Evolutionary conservation across 1,284 basidiomycete species (phyloP).

Genomic region (Melampsora medusae): DNA sequence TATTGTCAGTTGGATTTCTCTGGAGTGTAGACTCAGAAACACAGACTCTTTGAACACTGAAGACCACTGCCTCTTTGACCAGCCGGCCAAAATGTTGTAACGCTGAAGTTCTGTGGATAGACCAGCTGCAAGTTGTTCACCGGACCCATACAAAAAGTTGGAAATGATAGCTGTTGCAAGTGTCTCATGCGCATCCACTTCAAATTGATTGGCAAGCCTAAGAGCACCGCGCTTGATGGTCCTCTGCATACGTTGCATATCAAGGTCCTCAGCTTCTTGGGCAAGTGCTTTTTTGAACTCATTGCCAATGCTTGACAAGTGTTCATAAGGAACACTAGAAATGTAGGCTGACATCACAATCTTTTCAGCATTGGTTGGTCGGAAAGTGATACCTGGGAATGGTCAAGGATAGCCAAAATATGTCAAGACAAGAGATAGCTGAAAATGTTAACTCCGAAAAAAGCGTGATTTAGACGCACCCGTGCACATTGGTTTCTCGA

Average conservation of each 20-base stretch:
- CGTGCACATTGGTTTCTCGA: slow-evolving; percentile 77
- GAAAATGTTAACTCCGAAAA: slow-evolving; percentile 7
- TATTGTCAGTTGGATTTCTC: not conserved
- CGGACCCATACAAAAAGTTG: slow-evolving; percentile 52
- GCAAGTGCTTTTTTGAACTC: slow-evolving; percentile 70
- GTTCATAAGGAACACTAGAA: slow-evolving; percentile 77
- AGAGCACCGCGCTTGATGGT: slow-evolving; percentile 66
- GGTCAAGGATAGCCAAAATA: slow-evolving; percentile 39
- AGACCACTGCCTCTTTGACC: slow-evolving; percentile 76
- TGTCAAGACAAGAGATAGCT: too few species aligned
- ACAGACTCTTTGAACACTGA: slow-evolving; percentile 72
- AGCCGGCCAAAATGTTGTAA: slow-evolving; percentile 57
- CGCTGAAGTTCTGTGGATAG: slow-evolving; percentile 50
- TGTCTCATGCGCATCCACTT: slow-evolving; percentile 55
- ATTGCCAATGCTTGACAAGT: slow-evolving; percentile 70
- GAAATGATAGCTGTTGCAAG: slow-evolving; percentile 55
- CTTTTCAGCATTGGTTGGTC: slow-evolving; percentile 69
- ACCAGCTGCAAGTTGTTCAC: slow-evolving; percentile 5
- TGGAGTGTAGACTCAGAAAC: not conserved
- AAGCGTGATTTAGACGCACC: slow-evolving; percentile 56
- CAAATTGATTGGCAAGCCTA: slow-evolving; percentile 55
- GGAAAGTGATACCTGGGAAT: slow-evolving; percentile 75
- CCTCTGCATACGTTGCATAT: slow-evolving; percentile 87
- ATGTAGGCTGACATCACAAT: slow-evolving; percentile 75
- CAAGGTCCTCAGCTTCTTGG: slow-evolving; percentile 71